phyloP scores from a whole-genome alignment of 2,329 filamentous ascomycete species.

The Hirsutella thompsonii region DNA sequence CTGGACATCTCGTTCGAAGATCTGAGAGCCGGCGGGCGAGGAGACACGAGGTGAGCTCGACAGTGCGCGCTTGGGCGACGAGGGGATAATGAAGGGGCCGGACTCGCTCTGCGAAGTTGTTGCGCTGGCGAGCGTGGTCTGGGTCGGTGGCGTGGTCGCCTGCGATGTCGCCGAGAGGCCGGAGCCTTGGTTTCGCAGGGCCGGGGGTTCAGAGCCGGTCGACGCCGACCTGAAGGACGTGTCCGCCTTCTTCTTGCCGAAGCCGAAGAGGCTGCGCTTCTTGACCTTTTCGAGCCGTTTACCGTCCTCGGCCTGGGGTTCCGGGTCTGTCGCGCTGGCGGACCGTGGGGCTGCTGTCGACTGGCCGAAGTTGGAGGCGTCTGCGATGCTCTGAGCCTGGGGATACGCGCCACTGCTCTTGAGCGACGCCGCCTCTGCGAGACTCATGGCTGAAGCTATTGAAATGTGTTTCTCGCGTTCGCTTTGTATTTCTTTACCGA shows the following conservation, averaged over 20 bases:
- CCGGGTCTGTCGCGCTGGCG: conserved; percentile 12
- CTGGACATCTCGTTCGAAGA: conserved; percentile 93
- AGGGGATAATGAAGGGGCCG: conserved; percentile 31
- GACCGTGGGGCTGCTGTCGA: conserved; percentile 19
- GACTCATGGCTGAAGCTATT: conserved; percentile 13
- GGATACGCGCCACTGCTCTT: conserved; percentile 5
- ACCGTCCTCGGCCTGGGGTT: conserved; percentile 15
- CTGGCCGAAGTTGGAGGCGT: conserved; percentile 14
- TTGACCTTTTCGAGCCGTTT: conserved; percentile 24
- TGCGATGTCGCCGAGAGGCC: conserved; percentile 21
- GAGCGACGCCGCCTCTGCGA: conserved; percentile 14
- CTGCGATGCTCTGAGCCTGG: conserved; percentile 9
- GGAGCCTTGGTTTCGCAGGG: conserved; percentile 21
- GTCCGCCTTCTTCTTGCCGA: conserved; percentile 47
- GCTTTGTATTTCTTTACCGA: too few relatives aligned
- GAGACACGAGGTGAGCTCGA: conserved; percentile 62
- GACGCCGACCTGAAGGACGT: conserved; percentile 23
- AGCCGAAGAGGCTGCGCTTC: conserved; percentile 46
- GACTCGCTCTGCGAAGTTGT: conserved; percentile 23
- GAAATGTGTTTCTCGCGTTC: too few relatives aligned
- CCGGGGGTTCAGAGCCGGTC: conserved; percentile 18
- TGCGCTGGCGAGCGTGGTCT: background rate
- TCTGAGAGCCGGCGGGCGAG: conserved; percentile 67
- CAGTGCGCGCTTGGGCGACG: conserved; percentile 53
- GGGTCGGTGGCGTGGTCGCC: conserved; percentile 27